Evolutionary conservation across 2,329 filamentous ascomycete genomes (phyloP).

Genomic region (Penicillium occitanis): DNA sequence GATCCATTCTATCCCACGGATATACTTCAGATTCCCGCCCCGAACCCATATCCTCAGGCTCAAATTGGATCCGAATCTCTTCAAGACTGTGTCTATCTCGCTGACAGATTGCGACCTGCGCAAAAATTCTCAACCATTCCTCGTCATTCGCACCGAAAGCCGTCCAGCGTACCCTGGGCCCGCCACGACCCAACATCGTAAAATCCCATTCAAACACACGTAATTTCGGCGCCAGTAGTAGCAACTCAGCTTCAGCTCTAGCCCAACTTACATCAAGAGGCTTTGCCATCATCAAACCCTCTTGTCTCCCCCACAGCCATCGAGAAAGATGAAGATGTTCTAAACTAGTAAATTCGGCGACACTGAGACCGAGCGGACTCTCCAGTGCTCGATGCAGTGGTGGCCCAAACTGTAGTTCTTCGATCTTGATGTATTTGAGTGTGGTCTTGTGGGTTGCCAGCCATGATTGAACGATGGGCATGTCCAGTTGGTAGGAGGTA

Average conservation of each 20-base stretch:
- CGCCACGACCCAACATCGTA: not conserved
- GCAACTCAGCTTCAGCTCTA: not conserved
- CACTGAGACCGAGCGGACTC: not conserved
- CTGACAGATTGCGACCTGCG: not conserved
- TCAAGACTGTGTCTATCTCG: not conserved
- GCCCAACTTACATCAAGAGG: not conserved
- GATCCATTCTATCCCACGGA: not conserved
- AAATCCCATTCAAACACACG: not conserved
- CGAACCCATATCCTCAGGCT: not conserved
- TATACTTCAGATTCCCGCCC: not conserved
- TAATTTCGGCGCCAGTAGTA: not conserved
- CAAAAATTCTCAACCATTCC: not conserved
- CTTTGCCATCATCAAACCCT: no score
- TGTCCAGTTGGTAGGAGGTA: not conserved
- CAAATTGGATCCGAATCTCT: not conserved
- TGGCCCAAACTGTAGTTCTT: not conserved
- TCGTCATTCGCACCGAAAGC: not conserved
- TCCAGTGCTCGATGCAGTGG: not conserved
- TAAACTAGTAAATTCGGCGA: not conserved
- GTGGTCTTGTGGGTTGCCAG: not conserved
- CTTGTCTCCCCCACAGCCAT: not conserved
- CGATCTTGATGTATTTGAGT: not conserved
- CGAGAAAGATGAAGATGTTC: not conserved
- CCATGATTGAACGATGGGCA: not conserved
- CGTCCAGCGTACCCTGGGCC: not conserved